phyloP scores from a whole-genome alignment of 768 basidiomycete genomes.

The Scleroderma bovista region DNA sequence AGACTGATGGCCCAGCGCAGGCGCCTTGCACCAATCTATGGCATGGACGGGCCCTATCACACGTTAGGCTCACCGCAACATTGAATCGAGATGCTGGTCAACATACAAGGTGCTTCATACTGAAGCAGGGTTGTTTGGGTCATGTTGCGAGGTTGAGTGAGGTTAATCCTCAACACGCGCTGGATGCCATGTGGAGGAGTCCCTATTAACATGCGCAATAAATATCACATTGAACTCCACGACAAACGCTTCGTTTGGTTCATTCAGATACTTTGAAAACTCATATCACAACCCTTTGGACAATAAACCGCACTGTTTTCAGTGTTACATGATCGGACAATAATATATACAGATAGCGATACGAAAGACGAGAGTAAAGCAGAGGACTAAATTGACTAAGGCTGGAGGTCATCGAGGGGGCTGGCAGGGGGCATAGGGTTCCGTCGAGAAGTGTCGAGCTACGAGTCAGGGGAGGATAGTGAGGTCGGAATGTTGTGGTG shows the following conservation, averaged over 20 bases:
- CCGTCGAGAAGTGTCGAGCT: slow-evolving; percentile 15
- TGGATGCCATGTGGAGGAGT: background rate
- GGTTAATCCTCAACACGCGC: background rate
- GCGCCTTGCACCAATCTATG: slow-evolving; percentile 83
- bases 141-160: slow-evolving; percentile 35
- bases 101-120: slow-evolving; percentile 83
- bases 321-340: background rate
- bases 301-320: background rate
- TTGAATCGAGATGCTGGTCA: background rate
- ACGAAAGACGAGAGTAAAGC: background rate
- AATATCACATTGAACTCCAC: too few relatives aligned
- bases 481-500: slow-evolving; percentile 10
- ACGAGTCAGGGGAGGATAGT: slow-evolving; percentile 8
- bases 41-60: slow-evolving; percentile 76
- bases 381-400: slow-evolving; percentile 14
- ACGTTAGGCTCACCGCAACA: slow-evolving; percentile 12
- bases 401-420: slow-evolving; percentile 13
- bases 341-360: background rate
- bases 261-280: too few relatives aligned
- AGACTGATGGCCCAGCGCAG: slow-evolving; percentile 65
- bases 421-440: slow-evolving; percentile 17
- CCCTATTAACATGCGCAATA: background rate
- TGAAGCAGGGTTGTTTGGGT: slow-evolving; percentile 69
- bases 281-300: too few relatives aligned
- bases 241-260: too few relatives aligned